A percentile compares a stretch with the other conserved stretches of the same genome.
phyloP scores from a whole-genome alignment of 2,329 filamentous ascomycete genomes.

The Colletotrichum simmondsii region DNA sequence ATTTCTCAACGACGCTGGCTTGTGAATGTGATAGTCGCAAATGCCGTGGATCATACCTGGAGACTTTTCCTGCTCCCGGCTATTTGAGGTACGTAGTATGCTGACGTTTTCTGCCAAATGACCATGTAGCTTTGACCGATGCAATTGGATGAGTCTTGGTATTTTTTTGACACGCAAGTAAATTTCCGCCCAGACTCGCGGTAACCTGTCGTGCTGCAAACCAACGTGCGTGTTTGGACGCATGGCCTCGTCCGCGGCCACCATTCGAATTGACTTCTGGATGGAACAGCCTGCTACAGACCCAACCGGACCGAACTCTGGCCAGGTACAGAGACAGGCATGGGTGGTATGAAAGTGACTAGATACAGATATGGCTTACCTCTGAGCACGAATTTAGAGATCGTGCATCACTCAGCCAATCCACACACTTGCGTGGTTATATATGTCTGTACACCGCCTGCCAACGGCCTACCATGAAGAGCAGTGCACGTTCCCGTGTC shows the following conservation, averaged over 20 bases:
- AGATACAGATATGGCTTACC: neutral
- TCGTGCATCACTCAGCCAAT: neutral
- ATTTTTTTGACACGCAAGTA: slow-evolving; percentile 5
- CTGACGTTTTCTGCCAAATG: slow-evolving; percentile 8
- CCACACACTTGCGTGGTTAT: neutral
- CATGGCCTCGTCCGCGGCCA: neutral
- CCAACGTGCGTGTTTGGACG: slow-evolving; percentile 1
- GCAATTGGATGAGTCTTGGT: slow-evolving; percentile 9
- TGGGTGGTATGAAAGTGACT: neutral
- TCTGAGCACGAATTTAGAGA: neutral
- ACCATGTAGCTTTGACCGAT: slow-evolving; percentile 2
- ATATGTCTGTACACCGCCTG: neutral
- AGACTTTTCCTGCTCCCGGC: neutral
- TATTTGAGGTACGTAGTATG: neutral
- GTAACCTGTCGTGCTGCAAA: slow-evolving; percentile 5
- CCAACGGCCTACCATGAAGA: neutral
- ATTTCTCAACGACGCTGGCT: neutral
- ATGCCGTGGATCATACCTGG: neutral
- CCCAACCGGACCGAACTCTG: neutral
- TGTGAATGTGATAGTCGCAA: neutral
- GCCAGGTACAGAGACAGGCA: neutral
- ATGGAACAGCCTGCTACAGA: neutral
- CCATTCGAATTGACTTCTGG: neutral
- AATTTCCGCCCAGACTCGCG: neutral
- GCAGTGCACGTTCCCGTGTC: neutral